Evolutionary conservation across 2,329 filamentous ascomycete species (phyloP), one percentile per base, ranked within the genome.

Genomic region (Fusarium sororula): DNA sequence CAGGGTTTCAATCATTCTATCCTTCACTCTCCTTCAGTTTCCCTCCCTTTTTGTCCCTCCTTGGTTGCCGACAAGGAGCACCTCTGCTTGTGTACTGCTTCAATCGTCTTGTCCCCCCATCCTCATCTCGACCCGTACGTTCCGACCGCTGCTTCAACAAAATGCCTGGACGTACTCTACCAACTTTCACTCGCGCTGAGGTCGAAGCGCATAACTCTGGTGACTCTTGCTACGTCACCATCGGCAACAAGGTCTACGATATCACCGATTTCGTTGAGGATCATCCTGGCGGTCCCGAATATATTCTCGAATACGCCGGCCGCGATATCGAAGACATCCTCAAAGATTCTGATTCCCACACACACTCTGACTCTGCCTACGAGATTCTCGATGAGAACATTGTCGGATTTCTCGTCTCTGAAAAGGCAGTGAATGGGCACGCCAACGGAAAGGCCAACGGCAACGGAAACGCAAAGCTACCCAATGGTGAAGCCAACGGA

Each of bases 221-320:
- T 56, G 90, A 94, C 80, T 97, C 94, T 55, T 98, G 96, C 87
- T 99, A 95, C 87, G 95, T 99, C 77, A 96, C 94, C 7, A 87
- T 98, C 62, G 95, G 94, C 72, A 89, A 89, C 66, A 97, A 96
- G 77, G 96, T 99, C 77, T 99, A 95, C 88, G 96, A 99, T 86
- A 89, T 99, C 73, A 98, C 96, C 67, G 90, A 94, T 63, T 99
- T 99, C 80, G 83, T 98, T 70, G 90, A 95, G 59, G 92, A 95
- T 75, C 96, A 99, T 81, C 96, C 96, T 30, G 96, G 96, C 76
- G 96, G 96, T 66, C 90, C 91, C 78, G 94, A 98, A 72, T 86
- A 98, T 77, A 92, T 99, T 70, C 86, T 98, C 72, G 93, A 98
- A 60, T 97, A 96, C 82, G 96, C 89, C 38, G 96, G 96, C 75